Evolutionary conservation across 2,329 filamentous ascomycete genomes (phyloP), one percentile per base, ranked within the genome.

Genomic region (Aspergillus latus): DNA sequence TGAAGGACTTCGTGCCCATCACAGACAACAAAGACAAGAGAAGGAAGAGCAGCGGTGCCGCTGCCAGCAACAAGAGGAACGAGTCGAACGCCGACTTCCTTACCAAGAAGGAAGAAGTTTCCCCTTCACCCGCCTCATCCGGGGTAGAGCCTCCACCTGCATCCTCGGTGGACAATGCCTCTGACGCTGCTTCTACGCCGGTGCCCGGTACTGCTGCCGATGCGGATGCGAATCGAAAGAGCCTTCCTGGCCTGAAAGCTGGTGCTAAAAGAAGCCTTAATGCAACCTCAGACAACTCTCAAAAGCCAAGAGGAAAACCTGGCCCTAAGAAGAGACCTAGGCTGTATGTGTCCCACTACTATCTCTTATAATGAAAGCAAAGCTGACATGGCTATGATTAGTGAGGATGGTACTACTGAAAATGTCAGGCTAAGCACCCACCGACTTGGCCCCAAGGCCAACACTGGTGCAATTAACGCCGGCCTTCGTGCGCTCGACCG

Each of bases 401-500:
- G 81, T 59, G 79, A 83, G 21, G 79, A 82, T 61, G 80, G 79
- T 54, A 72, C 72, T 30, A 73, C 74, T 56, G 80, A 82, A 54
- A 68, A 72, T 55, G 69, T 68, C 49, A 73, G 68, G 60, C 57
- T 64, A 55, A 59, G 66, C 58, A 68, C 70, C 44, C 90, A 93
- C 76, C 96, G 96, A 74, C 87, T 97, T 28, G 93, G 93, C 3
- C 94, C 94, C 64, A 97, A 97, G 75, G 93, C 93, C 50, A 97
- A 97, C 73, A 90, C 93, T 68, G 94, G 94, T 62, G 93, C 93
- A 58, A 99, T 99, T 81, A 99, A 99, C 71, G 94, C 94, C 53
- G 90, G 91, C 51, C 87, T 99, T 49, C 90, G 94, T 54, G 93
- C 94, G 10, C 88, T 99, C 62, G 94, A 99, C 74, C 88, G 93